phyloP scores from a whole-genome alignment of 129 eudicot genomes.

The Saussurea involucrata region DNA sequence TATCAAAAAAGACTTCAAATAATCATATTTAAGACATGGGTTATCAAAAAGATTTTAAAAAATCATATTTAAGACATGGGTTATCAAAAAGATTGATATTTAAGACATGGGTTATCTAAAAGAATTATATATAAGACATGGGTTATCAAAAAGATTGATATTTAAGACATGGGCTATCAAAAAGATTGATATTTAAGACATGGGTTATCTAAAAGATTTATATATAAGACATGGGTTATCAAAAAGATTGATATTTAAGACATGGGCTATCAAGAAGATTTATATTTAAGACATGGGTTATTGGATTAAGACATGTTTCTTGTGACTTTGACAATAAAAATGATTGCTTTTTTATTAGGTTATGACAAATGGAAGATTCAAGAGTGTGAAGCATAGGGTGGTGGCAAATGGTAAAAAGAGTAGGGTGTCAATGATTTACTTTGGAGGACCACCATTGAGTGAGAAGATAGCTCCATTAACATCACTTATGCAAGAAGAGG shows the following conservation, averaged over 20 bases:
- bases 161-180: not conserved
- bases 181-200: not conserved
- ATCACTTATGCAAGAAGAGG: constrained; percentile 66
- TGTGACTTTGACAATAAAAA: too few relatives aligned
- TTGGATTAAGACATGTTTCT: too few relatives aligned
- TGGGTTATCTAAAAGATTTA: not conserved
- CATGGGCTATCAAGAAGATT: not conserved
- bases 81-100: not conserved
- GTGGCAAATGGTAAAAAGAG: constrained; percentile 65
- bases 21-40: not conserved
- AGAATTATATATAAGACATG: not conserved
- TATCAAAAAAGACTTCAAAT: too few relatives aligned
- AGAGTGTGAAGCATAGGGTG: constrained; percentile 87
- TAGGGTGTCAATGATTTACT: constrained; percentile 85
- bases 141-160: not conserved
- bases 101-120: not conserved
- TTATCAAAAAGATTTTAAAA: not conserved
- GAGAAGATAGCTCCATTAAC: constrained; percentile 90
- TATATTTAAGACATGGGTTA: not conserved
- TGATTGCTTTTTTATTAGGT: constrained; percentile 42
- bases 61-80: not conserved
- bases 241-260: not conserved
- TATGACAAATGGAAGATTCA: constrained; percentile 90
- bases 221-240: not conserved
- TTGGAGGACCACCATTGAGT: constrained; percentile 93